Evolutionary conservation across 495 filamentous ascomycete genomes (phyloP).

Genomic region (Cenococcum geophilum): DNA sequence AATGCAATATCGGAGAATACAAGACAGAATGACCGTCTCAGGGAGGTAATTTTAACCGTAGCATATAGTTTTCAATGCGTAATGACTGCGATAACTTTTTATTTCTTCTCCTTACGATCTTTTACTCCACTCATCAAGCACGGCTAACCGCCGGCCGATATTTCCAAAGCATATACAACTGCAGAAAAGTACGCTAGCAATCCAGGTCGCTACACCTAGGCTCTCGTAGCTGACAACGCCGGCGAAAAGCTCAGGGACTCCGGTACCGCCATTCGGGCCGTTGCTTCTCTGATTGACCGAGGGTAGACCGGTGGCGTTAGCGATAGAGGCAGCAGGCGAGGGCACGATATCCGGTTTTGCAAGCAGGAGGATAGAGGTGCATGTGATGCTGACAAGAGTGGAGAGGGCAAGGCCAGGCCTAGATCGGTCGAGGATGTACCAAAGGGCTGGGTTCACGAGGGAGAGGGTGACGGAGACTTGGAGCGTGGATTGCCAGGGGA

Average conservation of each 20-base stretch:
- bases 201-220: slow-evolving; percentile 77
- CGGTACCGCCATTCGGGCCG: neutral
- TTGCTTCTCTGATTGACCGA: slow-evolving; percentile 15
- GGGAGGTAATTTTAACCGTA: neutral
- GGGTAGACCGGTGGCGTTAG: slow-evolving; percentile 14
- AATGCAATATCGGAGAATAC: too few species aligned
- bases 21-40: neutral
- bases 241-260: slow-evolving; percentile 36
- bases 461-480: slow-evolving; percentile 88
- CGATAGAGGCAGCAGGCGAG: slow-evolving; percentile 42
- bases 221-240: slow-evolving; percentile 64
- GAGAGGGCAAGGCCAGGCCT: slow-evolving; percentile 75
- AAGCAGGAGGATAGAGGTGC: slow-evolving; percentile 64
- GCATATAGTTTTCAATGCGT: neutral
- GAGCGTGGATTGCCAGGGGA: slow-evolving; percentile 89
- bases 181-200: slow-evolving; percentile 88
- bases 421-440: slow-evolving; percentile 92
- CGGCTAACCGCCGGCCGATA: slow-evolving; percentile 70
- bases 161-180: slow-evolving; percentile 94
- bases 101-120: neutral
- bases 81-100: neutral
- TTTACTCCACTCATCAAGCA: slow-evolving; percentile 7
- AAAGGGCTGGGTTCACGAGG: slow-evolving; percentile 86
- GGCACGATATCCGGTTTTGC: slow-evolving; percentile 74
- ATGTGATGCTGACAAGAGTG: slow-evolving; percentile 60